A percentile compares a stretch with the other conserved stretches of the same genome.
phyloP scores from a whole-genome alignment of 768 basidiomycete species.

The Auricularia sp. region DNA sequence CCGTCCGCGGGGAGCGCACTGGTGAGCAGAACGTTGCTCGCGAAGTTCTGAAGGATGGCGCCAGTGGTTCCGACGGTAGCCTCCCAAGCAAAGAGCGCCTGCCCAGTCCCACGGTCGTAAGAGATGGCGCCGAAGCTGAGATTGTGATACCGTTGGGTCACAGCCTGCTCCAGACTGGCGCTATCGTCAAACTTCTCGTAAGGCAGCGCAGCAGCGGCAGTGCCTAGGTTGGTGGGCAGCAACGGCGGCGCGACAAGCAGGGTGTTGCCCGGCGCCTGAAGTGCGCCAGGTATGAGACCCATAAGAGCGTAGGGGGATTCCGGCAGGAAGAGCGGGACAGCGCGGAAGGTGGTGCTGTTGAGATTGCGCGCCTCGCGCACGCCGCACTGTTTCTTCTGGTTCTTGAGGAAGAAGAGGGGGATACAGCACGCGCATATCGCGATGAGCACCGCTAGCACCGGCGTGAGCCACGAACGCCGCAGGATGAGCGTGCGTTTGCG shows the following conservation, averaged over 20 bases:
- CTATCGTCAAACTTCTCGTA: constrained; percentile 43
- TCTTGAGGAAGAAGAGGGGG: constrained; percentile 52
- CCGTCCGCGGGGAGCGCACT: constrained; percentile 34
- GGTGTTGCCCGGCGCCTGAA: constrained; percentile 20
- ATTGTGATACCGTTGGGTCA: constrained; percentile 42
- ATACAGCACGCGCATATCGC: constrained; percentile 53
- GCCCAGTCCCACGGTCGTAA: constrained; percentile 38
- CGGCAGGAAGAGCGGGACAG: constrained; percentile 48
- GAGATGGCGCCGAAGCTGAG: constrained; percentile 63
- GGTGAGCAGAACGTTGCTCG: constrained; percentile 49
- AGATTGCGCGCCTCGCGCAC: constrained; percentile 42
- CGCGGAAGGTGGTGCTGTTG: constrained; percentile 18
- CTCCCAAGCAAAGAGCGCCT: constrained; percentile 63
- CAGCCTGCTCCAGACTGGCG: constrained; percentile 44
- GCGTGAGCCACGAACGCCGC: constrained; percentile 60
- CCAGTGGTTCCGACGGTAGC: constrained; percentile 51
- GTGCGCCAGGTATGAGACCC: constrained; percentile 19
- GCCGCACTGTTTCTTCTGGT: constrained; percentile 12
- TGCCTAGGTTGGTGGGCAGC: constrained; percentile 38
- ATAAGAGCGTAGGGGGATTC: constrained; percentile 23
- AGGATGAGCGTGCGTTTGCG: constrained; percentile 57
- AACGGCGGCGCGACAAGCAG: constrained; percentile 47
- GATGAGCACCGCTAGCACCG: constrained; percentile 41
- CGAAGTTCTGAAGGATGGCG: constrained; percentile 55
- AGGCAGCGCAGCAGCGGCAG: constrained; percentile 24